phyloP scores from a whole-genome alignment of 2,329 filamentous ascomycete species.

The Hymenoscyphus infarciens region DNA sequence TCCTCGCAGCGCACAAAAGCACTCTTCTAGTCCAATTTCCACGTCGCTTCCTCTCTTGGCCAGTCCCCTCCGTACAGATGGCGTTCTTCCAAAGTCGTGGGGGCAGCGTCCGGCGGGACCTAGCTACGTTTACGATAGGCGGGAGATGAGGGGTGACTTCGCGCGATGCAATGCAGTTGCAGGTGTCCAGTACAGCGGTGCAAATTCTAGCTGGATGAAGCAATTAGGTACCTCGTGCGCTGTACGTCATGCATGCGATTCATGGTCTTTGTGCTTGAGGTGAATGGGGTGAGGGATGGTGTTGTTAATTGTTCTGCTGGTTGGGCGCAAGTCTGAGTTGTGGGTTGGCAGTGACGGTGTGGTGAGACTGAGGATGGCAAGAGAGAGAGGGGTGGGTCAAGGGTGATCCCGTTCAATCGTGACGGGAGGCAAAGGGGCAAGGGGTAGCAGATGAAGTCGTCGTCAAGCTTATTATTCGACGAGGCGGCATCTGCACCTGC shows the following conservation, averaged over 20 bases:
- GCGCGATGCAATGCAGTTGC: constrained; percentile 1
- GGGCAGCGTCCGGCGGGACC: constrained; percentile 8
- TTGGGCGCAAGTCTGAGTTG: background rate
- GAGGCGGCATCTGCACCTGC: constrained; percentile 10
- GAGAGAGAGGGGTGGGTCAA: constrained; percentile 7
- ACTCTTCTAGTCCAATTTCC: constrained; percentile 6
- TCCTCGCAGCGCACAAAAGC: constrained; percentile 8
- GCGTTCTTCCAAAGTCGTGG: constrained; percentile 8
- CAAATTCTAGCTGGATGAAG: constrained; percentile 5
- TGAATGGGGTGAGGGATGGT: background rate
- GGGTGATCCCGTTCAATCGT: constrained; percentile 3
- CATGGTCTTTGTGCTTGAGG: constrained; percentile 18
- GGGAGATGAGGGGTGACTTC: background rate
- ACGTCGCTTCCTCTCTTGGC: background rate
- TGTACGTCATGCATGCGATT: constrained; percentile 21
- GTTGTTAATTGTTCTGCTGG: constrained; percentile 5
- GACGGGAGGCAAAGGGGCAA: constrained; percentile 12
- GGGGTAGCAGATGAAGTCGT: constrained; percentile 8
- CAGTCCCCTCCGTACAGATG: constrained; percentile 4
- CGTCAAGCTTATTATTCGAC: constrained; percentile 16
- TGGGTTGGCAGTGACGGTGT: background rate
- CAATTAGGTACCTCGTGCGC: constrained; percentile 19
- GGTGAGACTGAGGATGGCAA: background rate
- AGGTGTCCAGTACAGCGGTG: constrained; percentile 3
- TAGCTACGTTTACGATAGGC: constrained; percentile 7